Conservation (phyloP, 768 basidiomycete species). For the Leucogyrophana mollusca region DNA sequence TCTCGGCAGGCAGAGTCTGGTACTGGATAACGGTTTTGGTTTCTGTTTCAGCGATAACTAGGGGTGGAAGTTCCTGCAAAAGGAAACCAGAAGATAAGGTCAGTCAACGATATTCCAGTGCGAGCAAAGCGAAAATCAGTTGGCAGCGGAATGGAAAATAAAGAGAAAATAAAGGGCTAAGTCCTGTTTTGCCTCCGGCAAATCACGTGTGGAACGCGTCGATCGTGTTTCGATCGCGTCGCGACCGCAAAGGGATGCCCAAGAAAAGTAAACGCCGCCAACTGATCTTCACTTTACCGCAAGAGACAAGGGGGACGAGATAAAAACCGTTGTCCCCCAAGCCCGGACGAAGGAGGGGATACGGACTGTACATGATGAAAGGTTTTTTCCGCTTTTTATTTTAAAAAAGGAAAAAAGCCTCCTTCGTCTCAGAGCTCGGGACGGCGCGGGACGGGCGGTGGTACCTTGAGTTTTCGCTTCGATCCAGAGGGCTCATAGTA, state of each 20-base stretch:
- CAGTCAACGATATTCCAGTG: conserved; percentile 29
- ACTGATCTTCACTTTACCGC: conserved; percentile 35
- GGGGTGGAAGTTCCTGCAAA: conserved; percentile 41
- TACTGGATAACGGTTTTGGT: conserved; percentile 62
- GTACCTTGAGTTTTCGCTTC: conserved; percentile 89
- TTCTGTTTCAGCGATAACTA: conserved; percentile 48
- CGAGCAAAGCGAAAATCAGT: conserved; percentile 37
- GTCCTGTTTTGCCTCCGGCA: conserved; percentile 26
- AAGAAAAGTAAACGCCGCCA: conserved; percentile 25
- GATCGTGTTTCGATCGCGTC: conserved; percentile 29
- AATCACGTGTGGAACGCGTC: conserved; percentile 18
- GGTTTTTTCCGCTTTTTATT: conserved; percentile 20
- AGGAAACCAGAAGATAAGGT: conserved; percentile 25
- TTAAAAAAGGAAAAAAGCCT: conserved; percentile 48
- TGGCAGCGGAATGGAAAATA: conserved; percentile 26
- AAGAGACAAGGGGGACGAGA: conserved; percentile 74
- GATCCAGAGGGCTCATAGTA: conserved; percentile 67
- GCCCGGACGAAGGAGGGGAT: conserved; percentile 87
- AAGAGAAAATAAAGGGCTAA: conserved; percentile 33
- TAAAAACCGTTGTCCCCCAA: conserved; percentile 81
- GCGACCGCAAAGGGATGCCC: conserved; percentile 33
- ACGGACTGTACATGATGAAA: conserved; percentile 67
- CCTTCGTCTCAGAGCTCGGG: conserved; percentile 96
- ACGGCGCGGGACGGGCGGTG: conserved; percentile 80
- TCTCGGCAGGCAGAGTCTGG: conserved; percentile 51